These are phyloP conservation scores for Ailanthus altissimus DNA, from an alignment of 345 rosid species.

Conservation along the genomic window DNA sequence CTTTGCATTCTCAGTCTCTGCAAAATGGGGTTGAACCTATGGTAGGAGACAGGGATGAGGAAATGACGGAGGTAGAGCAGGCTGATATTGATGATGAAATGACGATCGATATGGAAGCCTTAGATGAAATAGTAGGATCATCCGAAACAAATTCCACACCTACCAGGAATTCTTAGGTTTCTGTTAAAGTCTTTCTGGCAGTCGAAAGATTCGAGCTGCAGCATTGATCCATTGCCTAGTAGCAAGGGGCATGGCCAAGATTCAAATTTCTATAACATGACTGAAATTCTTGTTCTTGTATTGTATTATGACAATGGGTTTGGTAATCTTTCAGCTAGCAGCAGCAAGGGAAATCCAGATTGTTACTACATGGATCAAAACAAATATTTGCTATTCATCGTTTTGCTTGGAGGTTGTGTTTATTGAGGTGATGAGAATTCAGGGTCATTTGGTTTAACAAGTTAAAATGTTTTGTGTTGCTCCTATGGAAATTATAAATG, in stretches of 20 bases:
- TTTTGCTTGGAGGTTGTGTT: neutral
- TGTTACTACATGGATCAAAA: neutral
- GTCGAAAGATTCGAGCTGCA: neutral
- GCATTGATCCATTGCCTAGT: neutral
- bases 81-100: constrained; percentile 63
- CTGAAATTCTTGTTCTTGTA: neutral
- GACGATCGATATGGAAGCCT: constrained; percentile 69
- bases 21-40: constrained; percentile 68
- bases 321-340: neutral
- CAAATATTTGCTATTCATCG: neutral
- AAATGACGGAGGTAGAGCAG: constrained; percentile 74
- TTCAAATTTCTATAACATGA: neutral
- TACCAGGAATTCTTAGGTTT: constrained; percentile 39
- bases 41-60: constrained; percentile 64
- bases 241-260: neutral
- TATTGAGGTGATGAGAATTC: neutral
- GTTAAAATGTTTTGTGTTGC: neutral
- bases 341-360: neutral
- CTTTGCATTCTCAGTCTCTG: constrained; percentile 32
- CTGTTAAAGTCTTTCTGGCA: neutral
- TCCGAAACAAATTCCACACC: constrained; percentile 52
- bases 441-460: neutral
- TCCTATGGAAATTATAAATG: neutral
- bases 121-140: constrained; percentile 51
- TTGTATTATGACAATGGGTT: constrained; percentile 10